phyloP scores from a whole-genome alignment of 2,329 filamentous ascomycete genomes.

The Grosmannia clavigera region DNA sequence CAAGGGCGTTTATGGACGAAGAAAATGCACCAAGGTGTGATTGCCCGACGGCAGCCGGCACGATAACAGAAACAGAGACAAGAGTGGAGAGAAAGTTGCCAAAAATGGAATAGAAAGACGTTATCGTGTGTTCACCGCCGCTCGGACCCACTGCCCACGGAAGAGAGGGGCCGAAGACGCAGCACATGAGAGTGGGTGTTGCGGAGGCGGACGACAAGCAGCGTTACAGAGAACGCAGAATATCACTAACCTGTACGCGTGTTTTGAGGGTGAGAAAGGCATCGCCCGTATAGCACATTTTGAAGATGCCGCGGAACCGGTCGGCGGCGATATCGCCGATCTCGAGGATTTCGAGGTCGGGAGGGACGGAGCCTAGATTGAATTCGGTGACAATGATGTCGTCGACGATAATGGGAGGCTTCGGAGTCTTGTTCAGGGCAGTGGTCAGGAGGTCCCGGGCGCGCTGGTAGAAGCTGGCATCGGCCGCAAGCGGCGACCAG shows the following conservation, averaged over 20 bases:
- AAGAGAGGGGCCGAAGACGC: background rate
- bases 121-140: slow-evolving; percentile 1
- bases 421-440: slow-evolving; percentile 93
- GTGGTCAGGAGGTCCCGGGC: slow-evolving; percentile 90
- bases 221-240: background rate
- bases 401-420: slow-evolving; percentile 97
- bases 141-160: background rate
- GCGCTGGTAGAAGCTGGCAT: slow-evolving; percentile 79
- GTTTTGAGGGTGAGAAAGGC: slow-evolving; percentile 92
- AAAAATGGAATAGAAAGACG: background rate
- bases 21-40: background rate
- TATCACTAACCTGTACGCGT: slow-evolving; percentile 64
- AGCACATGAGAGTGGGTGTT: background rate
- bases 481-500: slow-evolving; percentile 97
- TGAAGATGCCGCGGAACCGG: slow-evolving; percentile 94
- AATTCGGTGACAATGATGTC: slow-evolving; percentile 97
- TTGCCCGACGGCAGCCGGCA: background rate
- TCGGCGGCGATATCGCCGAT: slow-evolving; percentile 97
- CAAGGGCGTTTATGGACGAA: too few relatives aligned
- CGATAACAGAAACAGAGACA: background rate
- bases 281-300: slow-evolving; percentile 96
- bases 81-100: background rate
- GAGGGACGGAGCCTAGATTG: slow-evolving; percentile 88
- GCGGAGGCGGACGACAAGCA: background rate
- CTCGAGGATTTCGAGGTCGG: slow-evolving; percentile 91